A percentile compares a stretch with the other conserved stretches of the same genome.
Conservation (phyloP, 2,329 filamentous ascomycete genomes). For the Exophiala aquamarina region DNA sequence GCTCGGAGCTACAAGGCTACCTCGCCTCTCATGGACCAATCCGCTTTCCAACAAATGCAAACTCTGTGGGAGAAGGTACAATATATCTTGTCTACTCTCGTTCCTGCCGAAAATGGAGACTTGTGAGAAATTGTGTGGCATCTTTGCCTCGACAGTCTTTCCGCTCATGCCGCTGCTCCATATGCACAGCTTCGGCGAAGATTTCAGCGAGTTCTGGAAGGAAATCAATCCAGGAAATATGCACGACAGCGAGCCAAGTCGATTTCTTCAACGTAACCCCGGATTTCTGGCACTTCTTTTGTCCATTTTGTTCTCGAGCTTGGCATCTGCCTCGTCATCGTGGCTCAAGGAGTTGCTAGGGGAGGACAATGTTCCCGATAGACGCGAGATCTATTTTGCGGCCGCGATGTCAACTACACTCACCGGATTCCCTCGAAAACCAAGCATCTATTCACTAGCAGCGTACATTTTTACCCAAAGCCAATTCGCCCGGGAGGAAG, state of each 20-base stretch:
- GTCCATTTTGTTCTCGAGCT: constrained; percentile 19
- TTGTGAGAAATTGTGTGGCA: constrained; percentile 19
- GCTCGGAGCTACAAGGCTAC: constrained; percentile 3
- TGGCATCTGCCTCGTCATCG: constrained; percentile 12
- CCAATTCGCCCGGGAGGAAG: constrained; percentile 26
- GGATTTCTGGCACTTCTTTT: constrained; percentile 22
- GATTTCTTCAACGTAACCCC: constrained; percentile 21
- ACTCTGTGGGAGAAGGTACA: constrained; percentile 21
- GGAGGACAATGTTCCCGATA: not conserved
- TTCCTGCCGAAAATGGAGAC: constrained; percentile 15
- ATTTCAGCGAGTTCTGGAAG: constrained; percentile 22
- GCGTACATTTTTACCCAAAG: constrained; percentile 25
- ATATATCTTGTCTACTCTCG: constrained; percentile 20
- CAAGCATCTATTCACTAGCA: constrained; percentile 21
- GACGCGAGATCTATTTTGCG: constrained; percentile 22
- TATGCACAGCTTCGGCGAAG: constrained; percentile 17
- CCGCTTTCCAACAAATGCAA: constrained; percentile 21
- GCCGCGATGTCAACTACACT: constrained; percentile 17
- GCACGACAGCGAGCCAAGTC: constrained; percentile 14
- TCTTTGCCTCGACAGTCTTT: constrained; percentile 24
- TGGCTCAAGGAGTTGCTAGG: constrained; percentile 10
- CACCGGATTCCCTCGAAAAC: constrained; percentile 24
- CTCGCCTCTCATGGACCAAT: constrained; percentile 13
- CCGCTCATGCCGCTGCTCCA: constrained; percentile 23
- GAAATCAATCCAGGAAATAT: constrained; percentile 4